Percentiles rank a stretch among this genome's conserved stretches.
Conservation (phyloP, 2,329 filamentous ascomycete genomes). For the Colletotrichum lindemuthianum region DNA sequence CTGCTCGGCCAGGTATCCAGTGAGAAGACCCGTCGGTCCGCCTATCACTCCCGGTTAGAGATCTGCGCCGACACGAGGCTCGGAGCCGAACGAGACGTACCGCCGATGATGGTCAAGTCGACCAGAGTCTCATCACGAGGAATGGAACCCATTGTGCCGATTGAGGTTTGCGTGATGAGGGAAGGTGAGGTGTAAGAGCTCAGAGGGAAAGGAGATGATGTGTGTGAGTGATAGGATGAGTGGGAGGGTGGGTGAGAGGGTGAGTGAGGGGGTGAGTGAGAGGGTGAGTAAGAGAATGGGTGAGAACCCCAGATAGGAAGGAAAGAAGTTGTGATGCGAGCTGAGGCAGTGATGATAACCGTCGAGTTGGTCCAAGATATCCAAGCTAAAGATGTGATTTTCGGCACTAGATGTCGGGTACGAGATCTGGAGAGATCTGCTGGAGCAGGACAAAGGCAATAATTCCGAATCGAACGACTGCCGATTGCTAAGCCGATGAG, state of each 20-base stretch:
- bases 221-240: not conserved
- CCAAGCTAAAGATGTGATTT: conserved; percentile 9
- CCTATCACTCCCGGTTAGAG: conserved; percentile 40
- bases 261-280: not conserved
- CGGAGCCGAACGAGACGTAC: conserved; percentile 38
- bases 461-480: conserved; percentile 2
- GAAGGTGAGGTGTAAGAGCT: not conserved
- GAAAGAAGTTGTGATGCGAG: no score
- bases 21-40: conserved; percentile 58
- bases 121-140: conserved; percentile 37
- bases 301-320: not conserved
- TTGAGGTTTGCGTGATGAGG: not conserved
- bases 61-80: conserved; percentile 19
- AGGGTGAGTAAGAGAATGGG: not conserved
- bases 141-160: conserved; percentile 30
- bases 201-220: not conserved
- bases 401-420: not conserved
- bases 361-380: not conserved
- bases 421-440: conserved; percentile 2
- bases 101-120: conserved; percentile 51
- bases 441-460: not conserved
- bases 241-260: not conserved
- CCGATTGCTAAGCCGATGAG: conserved; percentile 23
- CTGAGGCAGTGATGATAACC: no score
- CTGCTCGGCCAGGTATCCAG: conserved; percentile 53